A percentile compares a stretch with the other conserved stretches of the same genome.
phyloP scores from a whole-genome alignment of 2,329 filamentous ascomycete species.

The Cryphonectria carpinicola region DNA sequence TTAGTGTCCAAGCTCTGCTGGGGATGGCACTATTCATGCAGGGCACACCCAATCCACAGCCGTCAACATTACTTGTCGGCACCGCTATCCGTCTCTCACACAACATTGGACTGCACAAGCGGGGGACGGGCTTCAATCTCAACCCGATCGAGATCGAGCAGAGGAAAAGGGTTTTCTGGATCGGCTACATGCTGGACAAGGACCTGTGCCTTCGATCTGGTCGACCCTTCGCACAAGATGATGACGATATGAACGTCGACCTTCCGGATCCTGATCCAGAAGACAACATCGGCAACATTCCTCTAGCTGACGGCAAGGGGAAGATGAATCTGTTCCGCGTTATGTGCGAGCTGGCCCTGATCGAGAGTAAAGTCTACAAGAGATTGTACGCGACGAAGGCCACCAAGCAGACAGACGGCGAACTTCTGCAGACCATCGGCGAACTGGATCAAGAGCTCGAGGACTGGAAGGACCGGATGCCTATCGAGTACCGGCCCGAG shows the following conservation, averaged over 20 bases:
- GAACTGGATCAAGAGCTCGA: slow-evolving; percentile 89
- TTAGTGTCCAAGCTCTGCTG: slow-evolving; percentile 91
- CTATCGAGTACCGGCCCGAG: slow-evolving; percentile 94
- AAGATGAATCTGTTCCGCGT: slow-evolving; percentile 95
- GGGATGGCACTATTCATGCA: slow-evolving; percentile 95
- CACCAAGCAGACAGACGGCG: slow-evolving; percentile 87
- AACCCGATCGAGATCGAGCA: slow-evolving; percentile 95
- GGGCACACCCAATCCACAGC: slow-evolving; percentile 94
- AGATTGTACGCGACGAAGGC: slow-evolving; percentile 91
- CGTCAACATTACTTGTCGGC: slow-evolving; percentile 87
- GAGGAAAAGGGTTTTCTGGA: slow-evolving; percentile 69
- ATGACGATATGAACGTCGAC: slow-evolving; percentile 89
- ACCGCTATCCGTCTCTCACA: slow-evolving; percentile 89
- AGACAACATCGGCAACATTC: slow-evolving; percentile 94
- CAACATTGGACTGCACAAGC: slow-evolving; percentile 93
- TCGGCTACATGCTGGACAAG: slow-evolving; percentile 68
- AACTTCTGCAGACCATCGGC: slow-evolving; percentile 92
- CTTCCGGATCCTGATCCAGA: slow-evolving; percentile 87
- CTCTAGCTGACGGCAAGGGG: slow-evolving; percentile 81
- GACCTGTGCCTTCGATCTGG: slow-evolving; percentile 64
- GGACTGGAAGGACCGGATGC: slow-evolving; percentile 95
- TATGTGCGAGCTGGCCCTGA: slow-evolving; percentile 88
- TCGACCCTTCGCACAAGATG: slow-evolving; percentile 64
- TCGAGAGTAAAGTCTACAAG: slow-evolving; percentile 94
- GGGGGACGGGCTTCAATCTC: slow-evolving; percentile 88